These are phyloP conservation scores for Graphiopsis chlorocephala DNA, from an alignment of 2,329 filamentous ascomycete species.

Conservation along the genomic window DNA sequence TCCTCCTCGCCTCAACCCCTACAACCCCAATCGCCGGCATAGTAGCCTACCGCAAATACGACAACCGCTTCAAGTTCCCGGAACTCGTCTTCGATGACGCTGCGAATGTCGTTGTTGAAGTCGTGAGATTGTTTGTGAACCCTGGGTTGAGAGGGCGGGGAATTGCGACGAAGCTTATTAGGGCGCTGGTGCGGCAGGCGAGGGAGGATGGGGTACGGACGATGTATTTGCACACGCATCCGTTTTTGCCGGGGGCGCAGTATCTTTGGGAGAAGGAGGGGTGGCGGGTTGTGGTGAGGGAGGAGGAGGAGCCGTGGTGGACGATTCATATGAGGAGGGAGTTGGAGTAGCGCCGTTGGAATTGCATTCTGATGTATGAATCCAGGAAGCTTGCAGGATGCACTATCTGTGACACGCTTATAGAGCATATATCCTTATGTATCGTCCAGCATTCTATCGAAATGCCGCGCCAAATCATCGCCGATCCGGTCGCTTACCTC, in stretches of 20 bases:
- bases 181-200: neutral
- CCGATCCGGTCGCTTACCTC: neutral
- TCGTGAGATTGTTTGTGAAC: neutral
- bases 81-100: neutral
- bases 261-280: slow-evolving; percentile 8
- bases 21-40: neutral
- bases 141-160: neutral
- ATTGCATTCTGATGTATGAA: too few species aligned
- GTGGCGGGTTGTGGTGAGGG: slow-evolving; percentile 3
- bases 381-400: too few species aligned
- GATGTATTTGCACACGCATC: slow-evolving; percentile 15
- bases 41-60: slow-evolving; percentile 9
- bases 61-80: neutral
- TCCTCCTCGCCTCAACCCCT: slow-evolving; percentile 10
- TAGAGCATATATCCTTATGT: too few species aligned
- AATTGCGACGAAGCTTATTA: slow-evolving; percentile 3
- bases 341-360: neutral
- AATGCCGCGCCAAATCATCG: too few species aligned
- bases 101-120: neutral
- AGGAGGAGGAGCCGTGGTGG: slow-evolving; percentile 11
- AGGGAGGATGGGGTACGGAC: neutral
- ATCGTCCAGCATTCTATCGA: neutral
- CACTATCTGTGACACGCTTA: too few species aligned
- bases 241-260: slow-evolving; percentile 8
- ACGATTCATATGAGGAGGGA: slow-evolving; percentile 26